phyloP scores from a whole-genome alignment of 2,329 filamentous ascomycete species.

The Fusarium xyrophilum region DNA sequence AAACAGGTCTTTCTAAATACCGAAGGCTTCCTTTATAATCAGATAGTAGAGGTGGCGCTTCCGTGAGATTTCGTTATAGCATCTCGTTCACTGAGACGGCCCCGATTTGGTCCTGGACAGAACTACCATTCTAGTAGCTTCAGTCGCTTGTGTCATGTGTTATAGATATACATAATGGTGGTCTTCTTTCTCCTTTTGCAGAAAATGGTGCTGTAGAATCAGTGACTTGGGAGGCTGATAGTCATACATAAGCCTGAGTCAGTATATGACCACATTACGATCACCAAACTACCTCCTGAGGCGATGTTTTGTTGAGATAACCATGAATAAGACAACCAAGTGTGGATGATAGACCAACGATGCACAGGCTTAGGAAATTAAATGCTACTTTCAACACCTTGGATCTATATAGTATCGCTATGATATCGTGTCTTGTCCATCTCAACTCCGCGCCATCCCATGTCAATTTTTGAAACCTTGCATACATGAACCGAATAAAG shows the following conservation, averaged over 20 bases:
- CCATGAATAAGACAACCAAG: neutral
- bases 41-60: neutral
- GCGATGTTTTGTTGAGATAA: neutral
- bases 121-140: neutral
- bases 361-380: neutral
- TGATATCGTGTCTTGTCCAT: slow-evolving; percentile 5
- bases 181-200: neutral
- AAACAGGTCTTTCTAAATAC: neutral
- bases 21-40: neutral
- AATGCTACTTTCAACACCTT: neutral
- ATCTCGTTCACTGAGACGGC: neutral
- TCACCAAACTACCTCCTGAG: neutral
- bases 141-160: too few species aligned
- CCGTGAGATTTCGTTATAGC: neutral
- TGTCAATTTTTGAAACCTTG: neutral
- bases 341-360: neutral
- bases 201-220: neutral
- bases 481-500: neutral
- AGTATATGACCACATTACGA: neutral
- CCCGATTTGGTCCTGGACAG: neutral
- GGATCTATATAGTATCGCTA: slow-evolving; percentile 7
- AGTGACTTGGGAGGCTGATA: neutral
- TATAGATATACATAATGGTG: too few species aligned
- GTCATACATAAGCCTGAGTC: neutral
- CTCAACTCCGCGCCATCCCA: slow-evolving; percentile 29